Conservation (phyloP, 257 asterid species). For the Voacanga thouarsii region DNA sequence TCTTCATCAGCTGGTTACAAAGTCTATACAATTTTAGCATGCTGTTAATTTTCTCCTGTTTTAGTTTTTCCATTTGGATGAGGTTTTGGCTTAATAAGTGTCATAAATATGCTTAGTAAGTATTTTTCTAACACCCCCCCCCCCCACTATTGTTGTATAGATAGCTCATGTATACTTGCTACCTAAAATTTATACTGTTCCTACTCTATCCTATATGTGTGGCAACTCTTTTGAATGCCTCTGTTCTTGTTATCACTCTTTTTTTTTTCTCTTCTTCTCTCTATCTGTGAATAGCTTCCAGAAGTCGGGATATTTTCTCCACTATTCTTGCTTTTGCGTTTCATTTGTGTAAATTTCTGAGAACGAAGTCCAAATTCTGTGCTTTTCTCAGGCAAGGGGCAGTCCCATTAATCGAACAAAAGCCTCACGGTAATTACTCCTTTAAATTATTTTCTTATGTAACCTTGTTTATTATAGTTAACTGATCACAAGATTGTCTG, state of each 20-base stretch:
- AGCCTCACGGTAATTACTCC: conserved; percentile 23
- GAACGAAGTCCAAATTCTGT: not conserved
- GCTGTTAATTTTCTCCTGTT: not conserved
- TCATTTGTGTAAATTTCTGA: conserved; percentile 6
- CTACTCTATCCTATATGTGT: not conserved
- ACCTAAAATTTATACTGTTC: not conserved
- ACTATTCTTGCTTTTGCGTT: not conserved
- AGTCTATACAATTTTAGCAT: not conserved
- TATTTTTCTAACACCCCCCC: not conserved
- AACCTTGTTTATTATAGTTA: not conserved
- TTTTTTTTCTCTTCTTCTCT: not conserved
- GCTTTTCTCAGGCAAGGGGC: conserved; percentile 13
- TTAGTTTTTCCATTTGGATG: not conserved
- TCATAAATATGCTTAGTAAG: too few species aligned
- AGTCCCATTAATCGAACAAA: not conserved
- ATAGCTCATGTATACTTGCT: not conserved
- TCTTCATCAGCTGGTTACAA: not conserved
- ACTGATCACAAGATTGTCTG: not conserved
- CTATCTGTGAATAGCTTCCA: not conserved
- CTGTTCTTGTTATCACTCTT: not conserved
- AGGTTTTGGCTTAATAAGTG: not conserved
- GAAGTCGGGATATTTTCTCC: not conserved
- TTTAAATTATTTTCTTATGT: conserved; percentile 3
- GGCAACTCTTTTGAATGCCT: too few species aligned
- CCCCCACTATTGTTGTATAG: too few species aligned